These are phyloP conservation scores for Corrigiola litoralis DNA, from an alignment of 179 eudicot genomes.

Conservation along the genomic window DNA sequence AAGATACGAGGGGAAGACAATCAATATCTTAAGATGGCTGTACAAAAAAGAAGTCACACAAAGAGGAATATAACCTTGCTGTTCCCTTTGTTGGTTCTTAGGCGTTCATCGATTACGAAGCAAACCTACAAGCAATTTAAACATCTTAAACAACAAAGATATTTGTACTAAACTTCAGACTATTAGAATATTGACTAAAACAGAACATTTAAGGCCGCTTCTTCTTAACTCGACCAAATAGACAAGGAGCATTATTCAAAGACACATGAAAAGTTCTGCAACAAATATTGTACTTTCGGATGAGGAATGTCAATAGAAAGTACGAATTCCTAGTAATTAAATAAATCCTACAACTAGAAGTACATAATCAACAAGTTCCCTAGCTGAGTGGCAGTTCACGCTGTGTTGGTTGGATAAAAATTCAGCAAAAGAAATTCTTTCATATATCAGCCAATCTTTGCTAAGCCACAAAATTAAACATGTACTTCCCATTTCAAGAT, in stretches of 20 bases:
- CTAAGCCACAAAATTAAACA: not conserved
- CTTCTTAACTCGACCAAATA: no score
- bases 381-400: not conserved
- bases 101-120: constrained; percentile 82
- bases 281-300: no score
- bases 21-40: no score
- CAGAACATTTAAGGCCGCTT: no score
- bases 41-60: not conserved
- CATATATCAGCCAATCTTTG: not conserved
- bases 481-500: not conserved
- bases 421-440: not conserved
- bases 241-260: not conserved
- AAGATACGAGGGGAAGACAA: no score
- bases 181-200: no score
- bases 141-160: not conserved
- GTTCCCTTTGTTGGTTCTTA: constrained; percentile 57
- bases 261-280: not conserved
- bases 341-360: no score
- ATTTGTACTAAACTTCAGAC: not conserved
- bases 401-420: no score
- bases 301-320: no score
- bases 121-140: constrained; percentile 44
- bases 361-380: not conserved
- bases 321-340: no score
- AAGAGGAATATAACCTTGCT: constrained; percentile 49